Conservation (phyloP, 306 rosid genomes). For the Fagus sylvatica region DNA sequence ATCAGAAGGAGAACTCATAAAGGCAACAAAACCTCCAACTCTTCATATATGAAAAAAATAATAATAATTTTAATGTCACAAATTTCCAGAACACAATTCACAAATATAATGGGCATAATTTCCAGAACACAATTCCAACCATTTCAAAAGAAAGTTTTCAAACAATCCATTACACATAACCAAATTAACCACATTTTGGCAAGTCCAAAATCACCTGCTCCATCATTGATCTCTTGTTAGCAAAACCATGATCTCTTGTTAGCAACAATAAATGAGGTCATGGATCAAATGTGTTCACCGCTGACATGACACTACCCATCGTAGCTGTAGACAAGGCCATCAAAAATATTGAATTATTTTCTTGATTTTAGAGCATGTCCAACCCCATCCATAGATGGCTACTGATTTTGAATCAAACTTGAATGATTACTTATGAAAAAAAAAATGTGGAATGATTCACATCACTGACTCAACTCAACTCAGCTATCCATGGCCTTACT, state of each 20-base stretch:
- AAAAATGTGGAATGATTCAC: no score
- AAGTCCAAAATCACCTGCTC: slow-evolving; percentile 96
- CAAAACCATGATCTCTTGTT: slow-evolving; percentile 7
- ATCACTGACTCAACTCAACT: not conserved
- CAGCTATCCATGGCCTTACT: no score
- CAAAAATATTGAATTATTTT: no score
- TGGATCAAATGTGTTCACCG: no score
- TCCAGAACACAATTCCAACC: not conserved
- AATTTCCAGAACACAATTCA: not conserved
- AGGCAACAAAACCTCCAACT: not conserved
- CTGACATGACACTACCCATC: no score
- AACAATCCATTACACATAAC: not conserved
- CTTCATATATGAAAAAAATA: not conserved
- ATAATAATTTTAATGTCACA: not conserved
- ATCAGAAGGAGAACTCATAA: not conserved
- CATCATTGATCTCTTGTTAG: slow-evolving; percentile 39
- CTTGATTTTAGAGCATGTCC: no score
- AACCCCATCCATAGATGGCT: no score
- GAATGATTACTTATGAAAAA: no score
- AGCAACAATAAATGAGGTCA: no score
- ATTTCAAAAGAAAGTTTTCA: not conserved
- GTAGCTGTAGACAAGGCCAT: no score
- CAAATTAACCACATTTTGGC: slow-evolving; percentile 65
- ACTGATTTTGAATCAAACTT: no score
- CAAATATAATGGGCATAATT: not conserved